These are phyloP conservation scores for Calocera cornea DNA, from an alignment of 768 basidiomycete genomes.

Conservation along the genomic window DNA sequence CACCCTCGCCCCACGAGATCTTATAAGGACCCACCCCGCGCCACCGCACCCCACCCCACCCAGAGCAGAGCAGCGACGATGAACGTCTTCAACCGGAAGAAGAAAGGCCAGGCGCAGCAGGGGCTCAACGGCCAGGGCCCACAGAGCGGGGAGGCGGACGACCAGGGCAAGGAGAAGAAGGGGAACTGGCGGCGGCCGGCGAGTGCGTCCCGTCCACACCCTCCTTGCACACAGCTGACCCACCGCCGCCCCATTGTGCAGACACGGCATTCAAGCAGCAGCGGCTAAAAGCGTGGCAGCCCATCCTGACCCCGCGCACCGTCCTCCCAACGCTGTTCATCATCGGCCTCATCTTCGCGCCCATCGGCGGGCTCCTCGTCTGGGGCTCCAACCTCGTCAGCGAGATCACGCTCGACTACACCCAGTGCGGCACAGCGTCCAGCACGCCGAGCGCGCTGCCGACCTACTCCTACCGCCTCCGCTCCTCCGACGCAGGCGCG, in stretches of 20 bases:
- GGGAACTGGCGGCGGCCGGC: slow-evolving; percentile 74
- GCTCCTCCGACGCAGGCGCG: slow-evolving; percentile 37
- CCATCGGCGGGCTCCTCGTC: slow-evolving; percentile 86
- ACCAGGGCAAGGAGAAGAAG: slow-evolving; percentile 64
- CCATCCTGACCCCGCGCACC: slow-evolving; percentile 93
- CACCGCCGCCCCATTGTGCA: slow-evolving; percentile 23
- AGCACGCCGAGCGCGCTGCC: slow-evolving; percentile 45
- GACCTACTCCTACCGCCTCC: slow-evolving; percentile 52
- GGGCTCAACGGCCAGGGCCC: slow-evolving; percentile 21
- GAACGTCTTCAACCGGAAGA: neutral
- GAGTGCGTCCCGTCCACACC: slow-evolving; percentile 36
- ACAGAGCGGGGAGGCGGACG: slow-evolving; percentile 24
- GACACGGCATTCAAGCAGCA: slow-evolving; percentile 99
- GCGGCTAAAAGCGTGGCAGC: slow-evolving; percentile 99
- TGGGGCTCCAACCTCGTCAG: slow-evolving; percentile 75
- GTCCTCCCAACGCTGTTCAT: slow-evolving; percentile 94
- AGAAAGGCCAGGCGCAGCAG: slow-evolving; percentile 5
- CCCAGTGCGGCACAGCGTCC: slow-evolving; percentile 64
- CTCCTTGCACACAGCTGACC: slow-evolving; percentile 12
- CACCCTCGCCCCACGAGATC: too few species aligned
- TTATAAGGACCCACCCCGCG: too few species aligned
- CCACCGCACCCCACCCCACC: too few species aligned
- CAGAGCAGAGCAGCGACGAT: too few species aligned
- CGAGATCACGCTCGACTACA: slow-evolving; percentile 92
- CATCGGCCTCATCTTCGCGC: slow-evolving; percentile 87